Base-by-base conservation (phyloP, 768 basidiomycete genomes). In the Tephrocybe sp. region DNA sequence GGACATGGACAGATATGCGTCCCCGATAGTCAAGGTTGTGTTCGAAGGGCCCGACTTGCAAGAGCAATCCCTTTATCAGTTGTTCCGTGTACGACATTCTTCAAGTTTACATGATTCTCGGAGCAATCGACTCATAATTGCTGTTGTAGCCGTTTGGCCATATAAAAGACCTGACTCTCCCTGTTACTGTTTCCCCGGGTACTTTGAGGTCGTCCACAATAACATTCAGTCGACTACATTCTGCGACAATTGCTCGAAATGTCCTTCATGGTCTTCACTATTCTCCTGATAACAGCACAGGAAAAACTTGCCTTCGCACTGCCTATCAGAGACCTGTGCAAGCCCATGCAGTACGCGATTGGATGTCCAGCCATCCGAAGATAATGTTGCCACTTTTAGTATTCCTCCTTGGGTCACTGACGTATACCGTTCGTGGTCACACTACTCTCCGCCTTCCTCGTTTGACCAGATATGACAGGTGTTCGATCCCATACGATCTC, bases 1-100 rank as follows among this genome's bases (percentile, higher is more conserved):
- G 89, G 96, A 98, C 56, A 83, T 98, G 82, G 75, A 84, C 50
- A 76, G 89, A 44, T 96, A 83, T 64, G 85, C 92, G 0, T 87
- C 88, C 16, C 71, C 75, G 2, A 74, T 87, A 8, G 61, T 98
- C 43, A 80, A 81, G 51, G 79, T 96, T n/a, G 69, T 80, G 5
- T 98, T 96, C 57, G 89, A 96, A 26, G 96, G 96, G 0, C 87
- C 92, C 1, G 94, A 97, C 61, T 70, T 94, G 1, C 77, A 79
- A 24, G 91, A 95, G 59, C 89, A 95, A 65, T 63, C 74, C 0
- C 69, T 96, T 0, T 98, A 92, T 61, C 72, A 84, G 22, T 67
- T 92, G 19, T 81, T 93, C 51, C 77, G 93, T 41, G 92, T 90
- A 67, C 55, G 83, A 67, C 13, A 41, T 46, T 16, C 35, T 37